Evolutionary conservation across 495 filamentous ascomycete genomes (phyloP).

Genomic region (Talaromyces stipitatus): DNA sequence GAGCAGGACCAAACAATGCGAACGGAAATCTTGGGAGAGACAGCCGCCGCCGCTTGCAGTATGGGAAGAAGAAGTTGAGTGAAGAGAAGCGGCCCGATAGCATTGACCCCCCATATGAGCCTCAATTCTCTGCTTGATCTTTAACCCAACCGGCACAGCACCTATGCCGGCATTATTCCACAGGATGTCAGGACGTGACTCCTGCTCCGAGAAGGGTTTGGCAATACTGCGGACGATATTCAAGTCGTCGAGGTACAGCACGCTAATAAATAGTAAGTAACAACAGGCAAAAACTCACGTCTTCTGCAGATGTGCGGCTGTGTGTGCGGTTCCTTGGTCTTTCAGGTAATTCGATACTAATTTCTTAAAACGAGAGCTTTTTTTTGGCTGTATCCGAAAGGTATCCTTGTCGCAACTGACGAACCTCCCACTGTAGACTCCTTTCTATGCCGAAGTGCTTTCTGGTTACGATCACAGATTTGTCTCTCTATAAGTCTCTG

Average conservation of each 20-base stretch:
- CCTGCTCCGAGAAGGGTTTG: slow-evolving; percentile 27
- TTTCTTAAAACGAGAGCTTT: neutral
- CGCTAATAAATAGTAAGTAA: neutral
- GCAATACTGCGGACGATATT: slow-evolving; percentile 33
- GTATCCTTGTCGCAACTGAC: neutral
- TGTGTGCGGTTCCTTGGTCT: neutral
- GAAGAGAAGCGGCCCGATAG: slow-evolving; percentile 40
- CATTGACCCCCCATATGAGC: slow-evolving; percentile 39
- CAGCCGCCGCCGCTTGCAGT: slow-evolving; percentile 26
- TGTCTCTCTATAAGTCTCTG: neutral
- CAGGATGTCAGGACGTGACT: slow-evolving; percentile 40
- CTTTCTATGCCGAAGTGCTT: neutral
- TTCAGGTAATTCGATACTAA: neutral
- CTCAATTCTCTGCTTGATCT: slow-evolving; percentile 30
- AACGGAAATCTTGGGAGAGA: slow-evolving; percentile 6
- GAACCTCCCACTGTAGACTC: neutral
- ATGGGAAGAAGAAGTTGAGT: slow-evolving; percentile 39
- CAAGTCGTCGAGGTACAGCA: slow-evolving; percentile 20
- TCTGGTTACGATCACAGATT: neutral
- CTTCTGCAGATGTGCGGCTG: neutral
- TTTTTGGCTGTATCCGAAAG: neutral
- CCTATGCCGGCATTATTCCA: slow-evolving; percentile 46
- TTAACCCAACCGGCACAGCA: slow-evolving; percentile 27
- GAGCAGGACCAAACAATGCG: slow-evolving; percentile 10
- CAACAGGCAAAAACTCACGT: neutral